Evolutionary conservation across 1,139 yeast genomes (phyloP).

Genomic region (Pichia sp.): DNA sequence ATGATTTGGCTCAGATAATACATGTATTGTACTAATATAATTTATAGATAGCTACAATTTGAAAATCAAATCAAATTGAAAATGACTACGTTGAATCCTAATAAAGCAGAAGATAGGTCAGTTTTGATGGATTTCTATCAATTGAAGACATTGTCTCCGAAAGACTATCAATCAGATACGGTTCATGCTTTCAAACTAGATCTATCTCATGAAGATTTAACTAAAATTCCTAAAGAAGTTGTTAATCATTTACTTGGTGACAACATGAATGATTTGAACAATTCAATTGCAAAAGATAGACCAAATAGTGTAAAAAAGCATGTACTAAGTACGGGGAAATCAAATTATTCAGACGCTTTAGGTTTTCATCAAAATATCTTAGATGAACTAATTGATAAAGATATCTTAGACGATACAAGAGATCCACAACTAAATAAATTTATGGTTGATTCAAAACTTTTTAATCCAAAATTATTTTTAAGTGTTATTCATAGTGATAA

Average conservation of each 20-base stretch:
- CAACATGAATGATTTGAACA: constrained; percentile 20
- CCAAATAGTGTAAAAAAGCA: constrained; percentile 14
- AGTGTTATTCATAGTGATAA: constrained; percentile 67
- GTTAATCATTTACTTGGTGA: constrained; percentile 33
- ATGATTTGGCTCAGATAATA: too few species aligned
- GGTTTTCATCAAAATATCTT: constrained; percentile 44
- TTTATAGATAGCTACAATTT: too few species aligned
- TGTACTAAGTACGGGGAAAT: constrained; percentile 10
- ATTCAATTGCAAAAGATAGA: constrained; percentile 11
- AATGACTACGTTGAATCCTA: not conserved
- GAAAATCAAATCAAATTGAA: not conserved
- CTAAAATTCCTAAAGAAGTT: constrained; percentile 29
- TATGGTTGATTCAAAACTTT: constrained; percentile 65
- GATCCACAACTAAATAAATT: constrained; percentile 41
- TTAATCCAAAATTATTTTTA: constrained; percentile 65
- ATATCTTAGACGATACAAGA: constrained; percentile 37
- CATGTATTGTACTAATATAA: too few species aligned
- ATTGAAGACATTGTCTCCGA: constrained; percentile 35
- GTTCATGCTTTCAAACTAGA: constrained; percentile 19
- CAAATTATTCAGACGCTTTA: constrained; percentile 42
- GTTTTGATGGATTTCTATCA: constrained; percentile 35
- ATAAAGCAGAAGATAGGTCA: constrained; percentile 23
- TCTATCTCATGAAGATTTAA: constrained; percentile 26
- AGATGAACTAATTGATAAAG: constrained; percentile 36
- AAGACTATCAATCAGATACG: constrained; percentile 34